These are phyloP conservation scores for Fermentozyma sake DNA, from an alignment of 1,139 yeast species.

Conservation along the genomic window DNA sequence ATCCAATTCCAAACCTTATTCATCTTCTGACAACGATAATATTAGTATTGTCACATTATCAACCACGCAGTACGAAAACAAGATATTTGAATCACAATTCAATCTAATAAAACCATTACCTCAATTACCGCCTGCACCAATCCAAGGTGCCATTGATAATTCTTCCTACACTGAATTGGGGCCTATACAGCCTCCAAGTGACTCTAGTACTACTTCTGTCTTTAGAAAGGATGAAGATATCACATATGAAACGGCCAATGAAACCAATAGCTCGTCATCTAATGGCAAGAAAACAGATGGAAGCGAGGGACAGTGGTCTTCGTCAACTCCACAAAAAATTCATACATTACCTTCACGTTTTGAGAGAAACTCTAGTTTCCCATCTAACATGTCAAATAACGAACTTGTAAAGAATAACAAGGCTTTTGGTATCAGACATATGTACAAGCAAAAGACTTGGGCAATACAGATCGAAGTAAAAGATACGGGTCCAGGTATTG, in stretches of 20 bases:
- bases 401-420: slow-evolving; percentile 28
- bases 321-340: background rate
- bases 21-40: slow-evolving; percentile 27
- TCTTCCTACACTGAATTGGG: background rate
- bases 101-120: slow-evolving; percentile 28
- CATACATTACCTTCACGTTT: background rate
- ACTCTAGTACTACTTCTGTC: background rate
- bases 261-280: slow-evolving; percentile 1
- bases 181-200: slow-evolving; percentile 1
- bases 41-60: slow-evolving; percentile 43
- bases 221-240: slow-evolving; percentile 2
- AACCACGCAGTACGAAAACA: slow-evolving; percentile 53
- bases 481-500: slow-evolving; percentile 94
- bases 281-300: too few species aligned
- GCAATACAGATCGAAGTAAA: slow-evolving; percentile 70
- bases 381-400: slow-evolving; percentile 9
- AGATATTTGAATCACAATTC: slow-evolving; percentile 50
- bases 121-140: slow-evolving; percentile 10
- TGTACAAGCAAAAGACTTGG: slow-evolving; percentile 46
- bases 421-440: slow-evolving; percentile 30
- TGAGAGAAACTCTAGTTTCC: background rate
- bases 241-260: slow-evolving; percentile 1
- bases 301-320: background rate
- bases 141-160: background rate
- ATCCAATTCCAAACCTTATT: too few species aligned